Conservation (phyloP, 352 stramenopile species). For the Aphanomyces stellatus region DNA sequence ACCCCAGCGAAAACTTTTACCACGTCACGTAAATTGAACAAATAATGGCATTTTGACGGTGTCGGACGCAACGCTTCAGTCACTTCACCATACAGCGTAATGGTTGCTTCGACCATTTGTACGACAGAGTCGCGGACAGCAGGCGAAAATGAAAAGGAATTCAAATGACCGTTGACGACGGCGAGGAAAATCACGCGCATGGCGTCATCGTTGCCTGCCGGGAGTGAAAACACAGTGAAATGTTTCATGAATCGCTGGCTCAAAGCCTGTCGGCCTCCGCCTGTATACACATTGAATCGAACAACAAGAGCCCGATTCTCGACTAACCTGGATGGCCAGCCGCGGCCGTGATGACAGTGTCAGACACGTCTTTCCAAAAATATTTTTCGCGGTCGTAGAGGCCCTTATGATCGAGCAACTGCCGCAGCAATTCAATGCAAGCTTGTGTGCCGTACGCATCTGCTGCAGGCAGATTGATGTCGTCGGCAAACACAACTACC, state of each 20-base stretch:
- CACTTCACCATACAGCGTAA: constrained; percentile 64
- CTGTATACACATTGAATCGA: constrained; percentile 33
- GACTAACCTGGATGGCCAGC: no score
- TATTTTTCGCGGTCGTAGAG: constrained; percentile 96
- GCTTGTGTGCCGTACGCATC: constrained; percentile 93
- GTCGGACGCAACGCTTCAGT: constrained; percentile 94
- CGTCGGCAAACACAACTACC: constrained; percentile 93
- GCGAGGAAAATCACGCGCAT: constrained; percentile 87
- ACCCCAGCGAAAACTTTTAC: constrained; percentile 95
- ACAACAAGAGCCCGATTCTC: constrained; percentile 24
- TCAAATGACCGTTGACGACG: constrained; percentile 44
- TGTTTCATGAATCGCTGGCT: constrained; percentile 92
- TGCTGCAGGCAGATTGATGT: constrained; percentile 91
- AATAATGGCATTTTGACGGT: constrained; percentile 90
- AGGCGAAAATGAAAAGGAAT: no score
- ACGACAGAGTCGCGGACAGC: constrained; percentile 90
- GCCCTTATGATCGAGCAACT: constrained; percentile 92
- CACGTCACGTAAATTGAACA: constrained; percentile 94
- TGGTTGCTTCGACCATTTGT: constrained; percentile 79
- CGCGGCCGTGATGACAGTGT: constrained; percentile 87
- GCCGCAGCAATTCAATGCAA: constrained; percentile 89
- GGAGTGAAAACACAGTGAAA: constrained; percentile 94
- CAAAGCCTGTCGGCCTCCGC: constrained; percentile 70
- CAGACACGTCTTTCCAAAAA: constrained; percentile 94
- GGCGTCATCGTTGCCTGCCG: constrained; percentile 72